Evolutionary conservation across 2,329 filamentous ascomycete genomes (phyloP).

Genomic region (Scolecobasidium constrictum): DNA sequence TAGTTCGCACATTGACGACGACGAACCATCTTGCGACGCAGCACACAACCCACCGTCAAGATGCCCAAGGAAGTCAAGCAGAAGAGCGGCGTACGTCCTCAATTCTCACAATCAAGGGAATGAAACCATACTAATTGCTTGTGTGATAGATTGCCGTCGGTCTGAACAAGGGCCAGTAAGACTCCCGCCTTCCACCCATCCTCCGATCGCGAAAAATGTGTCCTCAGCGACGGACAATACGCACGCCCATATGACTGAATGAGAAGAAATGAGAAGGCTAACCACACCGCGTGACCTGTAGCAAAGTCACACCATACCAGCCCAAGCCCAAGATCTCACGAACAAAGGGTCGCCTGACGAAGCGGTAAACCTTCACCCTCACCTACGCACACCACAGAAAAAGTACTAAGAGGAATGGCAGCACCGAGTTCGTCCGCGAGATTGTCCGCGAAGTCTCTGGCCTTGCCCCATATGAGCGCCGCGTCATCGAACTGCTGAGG

Average conservation of each 20-base stretch:
- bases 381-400: conserved; percentile 69
- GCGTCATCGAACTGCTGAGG: conserved; percentile 96
- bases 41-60: background rate
- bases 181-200: conserved; percentile 26
- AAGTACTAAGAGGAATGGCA: conserved; percentile 65
- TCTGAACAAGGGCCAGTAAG: conserved; percentile 56
- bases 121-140: too few species aligned
- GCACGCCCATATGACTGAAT: background rate
- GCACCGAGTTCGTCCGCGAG: conserved; percentile 92
- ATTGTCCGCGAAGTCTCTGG: conserved; percentile 97
- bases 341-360: conserved; percentile 16
- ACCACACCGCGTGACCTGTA: background rate
- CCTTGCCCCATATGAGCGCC: conserved; percentile 92
- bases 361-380: conserved; percentile 60
- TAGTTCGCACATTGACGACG: background rate
- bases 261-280: background rate
- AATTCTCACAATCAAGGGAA: background rate
- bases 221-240: background rate
- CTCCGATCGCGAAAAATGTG: conserved; percentile 17
- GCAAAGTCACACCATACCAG: conserved; percentile 40
- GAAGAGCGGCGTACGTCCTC: conserved; percentile 28
- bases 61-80: conserved; percentile 46
- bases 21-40: background rate
- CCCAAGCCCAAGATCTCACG: conserved; percentile 36
- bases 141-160: conserved; percentile 41